phyloP scores from a whole-genome alignment of 768 basidiomycete genomes.

The Boletus pseudopeckii region DNA sequence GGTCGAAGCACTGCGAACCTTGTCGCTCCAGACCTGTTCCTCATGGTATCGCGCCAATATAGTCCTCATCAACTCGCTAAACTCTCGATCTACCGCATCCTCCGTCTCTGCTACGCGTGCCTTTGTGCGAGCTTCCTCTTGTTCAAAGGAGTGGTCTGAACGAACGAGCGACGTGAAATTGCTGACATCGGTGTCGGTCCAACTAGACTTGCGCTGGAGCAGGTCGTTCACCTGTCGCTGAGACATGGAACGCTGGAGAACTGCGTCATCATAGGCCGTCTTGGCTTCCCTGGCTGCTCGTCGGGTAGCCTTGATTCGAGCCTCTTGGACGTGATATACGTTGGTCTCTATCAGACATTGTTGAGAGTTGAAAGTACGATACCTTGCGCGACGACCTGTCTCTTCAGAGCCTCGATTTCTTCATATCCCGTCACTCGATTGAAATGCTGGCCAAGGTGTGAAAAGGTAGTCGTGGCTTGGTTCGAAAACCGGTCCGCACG shows the following conservation, averaged over 20 bases:
- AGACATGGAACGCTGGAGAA: conserved; percentile 74
- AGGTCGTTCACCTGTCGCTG: conserved; percentile 97
- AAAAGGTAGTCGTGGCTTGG: conserved; percentile 56
- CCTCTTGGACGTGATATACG: conserved; percentile 49
- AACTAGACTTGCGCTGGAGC: conserved; percentile 87
- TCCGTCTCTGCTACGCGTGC: conserved; percentile 65
- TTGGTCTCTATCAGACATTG: conserved; percentile 7
- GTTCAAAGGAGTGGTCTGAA: conserved; percentile 84
- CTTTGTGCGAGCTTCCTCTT: conserved; percentile 72
- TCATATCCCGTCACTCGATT: conserved; percentile 92
- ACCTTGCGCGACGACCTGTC: conserved; percentile 80
- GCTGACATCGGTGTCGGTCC: conserved; percentile 85
- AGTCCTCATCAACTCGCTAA: conserved; percentile 80
- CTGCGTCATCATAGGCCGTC: conserved; percentile 69
- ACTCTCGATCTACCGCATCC: conserved; percentile 78
- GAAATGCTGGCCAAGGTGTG: conserved; percentile 71
- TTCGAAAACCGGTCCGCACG: conserved; percentile 58
- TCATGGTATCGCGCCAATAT: conserved; percentile 95
- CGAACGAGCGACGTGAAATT: conserved; percentile 89
- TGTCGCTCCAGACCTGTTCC: conserved; percentile 99
- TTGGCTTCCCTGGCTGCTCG: conserved; percentile 71
- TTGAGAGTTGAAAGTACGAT: conserved; percentile 22
- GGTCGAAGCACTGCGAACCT: conserved; percentile 92
- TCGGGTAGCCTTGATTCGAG: conserved; percentile 63
- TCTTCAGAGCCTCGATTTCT: conserved; percentile 80